Base-by-base conservation (phyloP, 78 protist genomes). In the Polysphondylium violaceum region DNA sequence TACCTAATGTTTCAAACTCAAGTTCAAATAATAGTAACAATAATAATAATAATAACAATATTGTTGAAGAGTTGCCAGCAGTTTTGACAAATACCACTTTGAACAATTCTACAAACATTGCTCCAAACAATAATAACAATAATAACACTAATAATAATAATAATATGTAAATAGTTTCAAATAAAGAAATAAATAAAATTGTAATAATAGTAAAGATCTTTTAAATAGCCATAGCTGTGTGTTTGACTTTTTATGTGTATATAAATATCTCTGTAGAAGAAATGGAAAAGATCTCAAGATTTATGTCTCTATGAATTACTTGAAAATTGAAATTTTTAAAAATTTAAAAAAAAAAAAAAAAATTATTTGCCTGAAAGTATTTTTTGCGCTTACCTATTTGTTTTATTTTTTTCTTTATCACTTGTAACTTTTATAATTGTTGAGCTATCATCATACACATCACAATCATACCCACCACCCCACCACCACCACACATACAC, bases 41-140 rank as follows among this genome's bases (percentile, higher is more conserved):
- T 36, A 74, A 74, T 35, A 72, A 53, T 21, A 44, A 72, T 31
- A 72, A 44, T 51, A 72, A 44, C 21, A 72, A 44, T 72, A 33
- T 8, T 29, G 3, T 14, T 7, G 3, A 60, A 27, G 3, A 60
- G 1, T 29, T 19, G 31, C 8, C 4, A 27, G 31, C 8, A 14
- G 11, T 7, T 47, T 7, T 47, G 11, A 47, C 7, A 7, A 47
- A 47, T 47, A 11, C 11, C 7, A 47, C 7, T 47, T 47, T 11
- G 17, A 43, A 67, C 41, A 60, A 74, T 41, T 21, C 4, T 40
- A 35, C 3, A 5, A 73, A 51, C 55, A 50, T 21, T 55, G 23
- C 21, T 55, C 40, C 2, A 3, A 74, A 23, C 7, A 51, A 11
- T 56, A 56, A 51, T 51, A 72, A 44, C 36, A 72, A 74, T 38